Percentiles rank a stretch among this genome's conserved stretches.
Evolutionary conservation across 345 rosid genomes (phyloP).

Genomic region (Triadica sebifera): DNA sequence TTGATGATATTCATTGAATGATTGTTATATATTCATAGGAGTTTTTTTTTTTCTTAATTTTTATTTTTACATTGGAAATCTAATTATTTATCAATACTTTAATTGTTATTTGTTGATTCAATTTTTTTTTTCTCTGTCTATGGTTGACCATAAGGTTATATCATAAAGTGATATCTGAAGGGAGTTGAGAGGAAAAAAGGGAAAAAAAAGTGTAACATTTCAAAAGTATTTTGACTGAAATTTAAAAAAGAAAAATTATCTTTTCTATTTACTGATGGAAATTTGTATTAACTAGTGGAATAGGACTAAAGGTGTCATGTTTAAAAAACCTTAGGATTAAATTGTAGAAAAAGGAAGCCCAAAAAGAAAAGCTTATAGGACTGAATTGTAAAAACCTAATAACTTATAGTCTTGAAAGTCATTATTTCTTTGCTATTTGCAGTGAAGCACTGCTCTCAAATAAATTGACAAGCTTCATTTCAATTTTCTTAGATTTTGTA

Average conservation of each 20-base stretch:
- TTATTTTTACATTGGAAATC: not conserved
- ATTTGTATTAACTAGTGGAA: not conserved
- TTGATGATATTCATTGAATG: conserved; percentile 15
- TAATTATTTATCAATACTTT: not conserved
- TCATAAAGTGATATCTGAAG: not conserved
- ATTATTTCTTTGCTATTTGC: not conserved
- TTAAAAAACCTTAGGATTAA: not conserved
- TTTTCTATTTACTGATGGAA: not conserved
- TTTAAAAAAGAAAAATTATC: no score
- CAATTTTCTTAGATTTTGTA: not conserved
- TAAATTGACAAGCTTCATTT: not conserved
- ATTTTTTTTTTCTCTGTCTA: not conserved
- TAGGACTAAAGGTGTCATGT: not conserved
- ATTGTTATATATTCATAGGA: no score
- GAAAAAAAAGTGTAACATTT: not conserved
- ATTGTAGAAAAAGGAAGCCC: not conserved
- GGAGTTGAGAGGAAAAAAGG: not conserved
- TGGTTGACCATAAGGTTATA: not conserved
- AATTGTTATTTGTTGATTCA: not conserved
- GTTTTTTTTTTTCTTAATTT: conserved; percentile 21
- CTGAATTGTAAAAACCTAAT: not conserved
- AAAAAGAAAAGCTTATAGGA: not conserved
- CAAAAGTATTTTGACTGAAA: no score
- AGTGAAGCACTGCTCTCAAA: not conserved
- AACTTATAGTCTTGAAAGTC: not conserved